Evolutionary conservation across 2,329 filamentous ascomycete species (phyloP).

Genomic region (Xylaria sp.): DNA sequence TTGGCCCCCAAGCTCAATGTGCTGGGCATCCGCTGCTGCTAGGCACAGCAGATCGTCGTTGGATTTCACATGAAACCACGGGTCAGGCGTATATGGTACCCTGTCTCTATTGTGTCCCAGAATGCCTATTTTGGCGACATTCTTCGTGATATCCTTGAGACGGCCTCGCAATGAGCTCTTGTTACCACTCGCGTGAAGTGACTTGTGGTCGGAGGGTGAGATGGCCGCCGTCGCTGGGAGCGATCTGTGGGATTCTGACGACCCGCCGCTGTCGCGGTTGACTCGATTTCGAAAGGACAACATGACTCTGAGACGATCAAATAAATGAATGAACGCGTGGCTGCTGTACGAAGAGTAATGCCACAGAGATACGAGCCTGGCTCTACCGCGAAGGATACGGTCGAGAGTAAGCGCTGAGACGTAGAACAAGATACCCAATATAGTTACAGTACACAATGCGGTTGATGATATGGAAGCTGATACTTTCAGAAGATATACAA

Average conservation of each 20-base stretch:
- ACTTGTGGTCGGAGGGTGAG: slow-evolving; percentile 13
- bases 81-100: slow-evolving; percentile 8
- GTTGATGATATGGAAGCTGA: slow-evolving; percentile 11
- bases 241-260: slow-evolving; percentile 8
- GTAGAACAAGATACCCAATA: slow-evolving; percentile 27
- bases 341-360: slow-evolving; percentile 26
- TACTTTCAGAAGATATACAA: background rate
- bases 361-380: slow-evolving; percentile 22
- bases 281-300: slow-evolving; percentile 28
- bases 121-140: slow-evolving; percentile 15
- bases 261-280: slow-evolving; percentile 9
- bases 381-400: background rate
- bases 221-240: slow-evolving; percentile 3
- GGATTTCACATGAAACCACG: slow-evolving; percentile 22
- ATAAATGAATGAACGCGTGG: slow-evolving; percentile 13
- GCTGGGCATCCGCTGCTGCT: slow-evolving; percentile 10
- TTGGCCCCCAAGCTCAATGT: slow-evolving; percentile 20
- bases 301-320: slow-evolving; percentile 22
- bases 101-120: background rate
- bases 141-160: slow-evolving; percentile 33
- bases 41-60: slow-evolving; percentile 18
- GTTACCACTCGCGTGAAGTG: slow-evolving; percentile 4
- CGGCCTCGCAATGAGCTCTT: slow-evolving; percentile 35
- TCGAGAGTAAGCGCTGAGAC: slow-evolving; percentile 4
- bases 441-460: slow-evolving; percentile 1